These are phyloP conservation scores for Blastocystis sp. DNA, from an alignment of 352 stramenopile genomes.

Conservation along the genomic window DNA sequence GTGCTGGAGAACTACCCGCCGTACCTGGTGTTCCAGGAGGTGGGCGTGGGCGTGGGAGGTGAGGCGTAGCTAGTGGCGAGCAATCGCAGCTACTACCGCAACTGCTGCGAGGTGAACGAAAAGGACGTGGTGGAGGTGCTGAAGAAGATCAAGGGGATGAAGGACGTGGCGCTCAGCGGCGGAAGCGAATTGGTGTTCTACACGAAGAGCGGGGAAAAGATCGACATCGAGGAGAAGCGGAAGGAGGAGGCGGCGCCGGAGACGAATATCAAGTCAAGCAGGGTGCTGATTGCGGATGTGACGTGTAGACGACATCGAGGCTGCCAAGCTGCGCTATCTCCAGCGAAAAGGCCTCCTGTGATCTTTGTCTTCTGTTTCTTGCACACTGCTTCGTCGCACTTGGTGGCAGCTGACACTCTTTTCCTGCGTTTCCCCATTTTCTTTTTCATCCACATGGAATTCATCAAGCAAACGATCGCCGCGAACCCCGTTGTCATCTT, in stretches of 20 bases:
- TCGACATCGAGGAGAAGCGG: slow-evolving; percentile 20
- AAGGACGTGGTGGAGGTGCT: slow-evolving; percentile 50
- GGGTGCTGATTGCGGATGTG: not conserved
- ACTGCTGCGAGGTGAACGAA: slow-evolving; percentile 45
- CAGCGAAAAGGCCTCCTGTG: slow-evolving; percentile 50
- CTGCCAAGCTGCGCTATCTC: slow-evolving; percentile 37
- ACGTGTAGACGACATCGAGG: slow-evolving; percentile 34
- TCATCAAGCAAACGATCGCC: slow-evolving; percentile 68
- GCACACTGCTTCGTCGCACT: not conserved
- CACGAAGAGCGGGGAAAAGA: slow-evolving; percentile 27
- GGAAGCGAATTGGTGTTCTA: slow-evolving; percentile 41
- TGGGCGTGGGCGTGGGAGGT: not conserved
- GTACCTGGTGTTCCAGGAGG: slow-evolving; percentile 51
- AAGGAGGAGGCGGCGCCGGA: not conserved
- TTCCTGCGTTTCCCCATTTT: not conserved
- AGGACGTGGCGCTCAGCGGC: slow-evolving; percentile 52
- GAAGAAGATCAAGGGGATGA: slow-evolving; percentile 32
- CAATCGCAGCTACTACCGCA: slow-evolving; percentile 33
- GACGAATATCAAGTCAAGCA: not conserved
- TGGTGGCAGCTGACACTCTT: not conserved
- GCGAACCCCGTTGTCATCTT: slow-evolving; percentile 85
- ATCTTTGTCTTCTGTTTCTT: not conserved
- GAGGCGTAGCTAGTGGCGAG: slow-evolving; percentile 42
- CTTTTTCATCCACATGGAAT: slow-evolving; percentile 56
- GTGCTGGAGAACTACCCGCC: not conserved